Evolutionary conservation across 306 rosid genomes (phyloP), one percentile per base, ranked within the genome.

Genomic region (Vigna nakashimae): DNA sequence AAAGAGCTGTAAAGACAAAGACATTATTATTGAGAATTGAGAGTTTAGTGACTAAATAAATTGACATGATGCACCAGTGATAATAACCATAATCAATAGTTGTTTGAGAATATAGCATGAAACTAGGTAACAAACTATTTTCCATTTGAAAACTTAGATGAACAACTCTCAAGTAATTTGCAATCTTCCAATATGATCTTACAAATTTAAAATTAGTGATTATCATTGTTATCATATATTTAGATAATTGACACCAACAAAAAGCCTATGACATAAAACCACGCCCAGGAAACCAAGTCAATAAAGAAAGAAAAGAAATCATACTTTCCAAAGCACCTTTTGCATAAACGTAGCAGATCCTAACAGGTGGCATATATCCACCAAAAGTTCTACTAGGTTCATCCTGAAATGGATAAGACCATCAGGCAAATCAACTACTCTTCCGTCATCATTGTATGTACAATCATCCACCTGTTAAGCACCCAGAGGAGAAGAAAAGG

Each of bases 301-400:
- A 36, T 65, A 79, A 12, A 16, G 43, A 78, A 71, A 38, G 13
- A 16, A 38, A 75, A 45, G 26, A 75, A 55, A 80, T 15, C 24
- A 32, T 38, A 82, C 16, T 53, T 58, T 80, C 38, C 53, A 53
- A 65, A 81, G 75, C 79, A 94, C 98, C 98, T 92, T 92, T 82
- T 92, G 95, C 60, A 87, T 77, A 80, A 89, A 92, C 71, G 80
- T 77, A 53, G 93, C 52, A 77, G 98, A 89, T 80, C 93, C 87
- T 84, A 94, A 83, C 69, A 94, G 84, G 79, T 94, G 97, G 86
- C 97, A 90, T 80, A 89, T 89, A 84, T 94, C 98, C 83, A 94
- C 98, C 84, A 94, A 82, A 80, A 94, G 96, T 70, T 94, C 98
- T 80, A 90, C 92, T 55, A 92, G 89, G 78, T 94, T 91, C 88